These are phyloP conservation scores for Isabelozyma rhagii DNA, from an alignment of 805 yeast genomes.

Conservation along the genomic window DNA sequence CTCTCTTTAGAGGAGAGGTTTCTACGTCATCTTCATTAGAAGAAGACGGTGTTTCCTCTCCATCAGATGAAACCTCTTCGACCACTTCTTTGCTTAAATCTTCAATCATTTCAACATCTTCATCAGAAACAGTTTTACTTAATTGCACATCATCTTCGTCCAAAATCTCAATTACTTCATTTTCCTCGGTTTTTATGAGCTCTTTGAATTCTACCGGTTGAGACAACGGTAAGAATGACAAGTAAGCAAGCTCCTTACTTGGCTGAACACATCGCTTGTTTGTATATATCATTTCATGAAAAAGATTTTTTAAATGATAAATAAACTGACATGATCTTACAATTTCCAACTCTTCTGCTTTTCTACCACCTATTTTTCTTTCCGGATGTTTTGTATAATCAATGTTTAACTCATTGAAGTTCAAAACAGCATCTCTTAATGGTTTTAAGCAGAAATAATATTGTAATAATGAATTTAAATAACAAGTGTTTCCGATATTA, in stretches of 20 bases:
- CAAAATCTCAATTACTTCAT: constrained; percentile 12
- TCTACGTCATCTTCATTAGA: constrained; percentile 4
- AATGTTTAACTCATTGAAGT: constrained; percentile 42
- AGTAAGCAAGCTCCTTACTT: constrained; percentile 75
- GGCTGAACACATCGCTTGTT: constrained; percentile 71
- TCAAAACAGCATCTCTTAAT: constrained; percentile 60
- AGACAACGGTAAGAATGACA: constrained; percentile 76
- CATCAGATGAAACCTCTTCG: not conserved
- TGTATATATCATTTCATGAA: constrained; percentile 64
- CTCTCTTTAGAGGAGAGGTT: too few species aligned
- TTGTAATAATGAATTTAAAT: constrained; percentile 84
- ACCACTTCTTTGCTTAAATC: constrained; percentile 1
- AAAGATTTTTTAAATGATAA: constrained; percentile 66
- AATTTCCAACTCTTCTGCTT: constrained; percentile 74
- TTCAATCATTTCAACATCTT: constrained; percentile 12
- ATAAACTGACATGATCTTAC: constrained; percentile 81
- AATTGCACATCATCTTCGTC: not conserved
- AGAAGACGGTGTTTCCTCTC: constrained; percentile 1
- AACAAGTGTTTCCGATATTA: constrained; percentile 95
- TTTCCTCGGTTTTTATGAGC: constrained; percentile 18
- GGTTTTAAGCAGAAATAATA: constrained; percentile 87
- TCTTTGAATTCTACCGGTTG: constrained; percentile 58
- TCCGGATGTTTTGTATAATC: constrained; percentile 20
- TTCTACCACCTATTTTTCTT: constrained; percentile 85
- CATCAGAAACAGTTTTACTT: constrained; percentile 9